Evolutionary conservation across 164 flowering plant species (phyloP).

Genomic region (Magnolia sinica): DNA sequence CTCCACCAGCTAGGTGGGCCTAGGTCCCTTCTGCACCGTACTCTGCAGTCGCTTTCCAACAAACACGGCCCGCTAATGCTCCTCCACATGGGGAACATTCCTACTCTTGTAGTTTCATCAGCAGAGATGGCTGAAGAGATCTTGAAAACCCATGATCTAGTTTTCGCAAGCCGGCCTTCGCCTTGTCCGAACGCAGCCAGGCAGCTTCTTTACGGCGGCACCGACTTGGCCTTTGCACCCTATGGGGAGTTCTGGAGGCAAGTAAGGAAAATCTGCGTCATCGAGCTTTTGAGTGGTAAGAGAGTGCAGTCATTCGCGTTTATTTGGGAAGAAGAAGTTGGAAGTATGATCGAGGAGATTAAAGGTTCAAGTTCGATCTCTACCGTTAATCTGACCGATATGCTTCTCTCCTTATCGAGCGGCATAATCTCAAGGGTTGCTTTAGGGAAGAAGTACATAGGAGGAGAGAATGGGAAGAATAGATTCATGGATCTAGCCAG

Average conservation of each 20-base stretch:
- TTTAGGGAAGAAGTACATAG: background rate
- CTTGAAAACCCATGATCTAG: background rate
- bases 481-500: background rate
- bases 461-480: background rate
- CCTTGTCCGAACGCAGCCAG: background rate
- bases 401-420: background rate
- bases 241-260: conserved; percentile 3
- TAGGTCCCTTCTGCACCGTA: background rate
- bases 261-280: background rate
- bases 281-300: background rate
- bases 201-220: background rate
- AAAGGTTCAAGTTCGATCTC: background rate
- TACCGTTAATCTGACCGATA: background rate
- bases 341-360: background rate
- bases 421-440: background rate
- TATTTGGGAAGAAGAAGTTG: background rate
- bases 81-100: background rate
- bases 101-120: background rate
- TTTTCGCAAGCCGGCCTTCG: background rate
- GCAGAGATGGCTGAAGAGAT: background rate
- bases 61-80: conserved; percentile 1
- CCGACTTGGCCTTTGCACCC: background rate
- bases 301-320: too few relatives aligned
- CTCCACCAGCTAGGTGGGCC: background rate
- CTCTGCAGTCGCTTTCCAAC: background rate